Base-by-base conservation (phyloP, 805 yeast genomes). In the Millerago galiae region DNA sequence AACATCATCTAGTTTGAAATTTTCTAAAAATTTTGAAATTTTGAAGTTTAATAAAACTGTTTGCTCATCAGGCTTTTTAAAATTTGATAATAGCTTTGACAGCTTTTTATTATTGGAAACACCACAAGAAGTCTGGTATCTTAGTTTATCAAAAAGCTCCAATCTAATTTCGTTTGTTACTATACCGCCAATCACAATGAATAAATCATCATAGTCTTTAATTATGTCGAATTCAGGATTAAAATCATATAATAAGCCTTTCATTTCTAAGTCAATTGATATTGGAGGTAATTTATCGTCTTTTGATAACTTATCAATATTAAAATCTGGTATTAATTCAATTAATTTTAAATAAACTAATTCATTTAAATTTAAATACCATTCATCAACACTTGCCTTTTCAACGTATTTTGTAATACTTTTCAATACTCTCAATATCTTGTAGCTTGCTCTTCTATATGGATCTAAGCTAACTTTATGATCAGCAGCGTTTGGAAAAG, bases 311-410 rank as follows among this genome's bases (percentile, higher is more conserved):
- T 30, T 34, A 3, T 52, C 50, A 3, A 55, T 26, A 3, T 52
- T 26, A 14, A 81, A 46, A 8, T 64, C 55, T 0, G 95, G 91
- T 39, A 75, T 74, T 2, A 61, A 31, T 11, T 62, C 63, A 3
- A 70, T 36, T 10, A 79, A 60, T 39, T 58, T 63, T 2, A 58
- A 45, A 51, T 75, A 71, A 0, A 87, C 75, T 18, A 75, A 51
- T 31, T 83, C 66, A 0, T 97, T 96, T 33, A 93, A 60, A 62
- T 93, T 97, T 51, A 93, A 50, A 57, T 83, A 93, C 38, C 89
- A 81, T 63, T 93, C 99, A 63, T 93, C 99, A 15, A 90, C 93
- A 63, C 97, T 88, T 0, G 96, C 98, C 63, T 90, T 90, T 60
- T 93, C 96, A 1, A 88, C 87, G 13, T 72, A 52, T 44, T 77